Percentiles rank a stretch among this genome's conserved stretches.
Evolutionary conservation across 305 asterid genomes (phyloP).

Genomic region (Rubia peregrina): DNA sequence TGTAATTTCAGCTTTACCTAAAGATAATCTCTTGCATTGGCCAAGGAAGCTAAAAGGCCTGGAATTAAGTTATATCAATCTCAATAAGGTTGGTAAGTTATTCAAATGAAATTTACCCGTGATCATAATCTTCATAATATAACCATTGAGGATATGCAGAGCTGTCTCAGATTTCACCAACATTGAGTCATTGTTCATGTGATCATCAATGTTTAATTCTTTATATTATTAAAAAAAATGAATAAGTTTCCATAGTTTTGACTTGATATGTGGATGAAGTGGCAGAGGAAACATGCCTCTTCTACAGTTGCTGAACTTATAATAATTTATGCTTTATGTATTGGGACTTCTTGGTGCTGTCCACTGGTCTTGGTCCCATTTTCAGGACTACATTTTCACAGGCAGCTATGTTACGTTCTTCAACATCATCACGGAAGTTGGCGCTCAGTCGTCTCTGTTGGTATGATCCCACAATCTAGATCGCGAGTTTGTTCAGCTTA

Average conservation of each 20-base stretch:
- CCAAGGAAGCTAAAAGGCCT: not conserved
- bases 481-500: too few species aligned
- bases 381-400: too few species aligned
- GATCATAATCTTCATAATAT: not conserved
- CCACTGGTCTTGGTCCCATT: not conserved
- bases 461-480: too few species aligned
- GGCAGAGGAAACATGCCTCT: constrained; percentile 95
- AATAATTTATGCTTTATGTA: not conserved
- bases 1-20: not conserved
- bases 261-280: constrained; percentile 86
- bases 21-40: not conserved
- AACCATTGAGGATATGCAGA: not conserved
- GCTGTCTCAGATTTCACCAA: not conserved
- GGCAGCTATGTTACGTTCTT: too few species aligned
- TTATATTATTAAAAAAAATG: not conserved
- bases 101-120: not conserved
- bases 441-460: too few species aligned
- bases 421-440: too few species aligned
- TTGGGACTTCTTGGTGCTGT: not conserved
- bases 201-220: not conserved
- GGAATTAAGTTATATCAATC: not conserved
- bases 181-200: not conserved
- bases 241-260: constrained; percentile 35
- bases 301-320: constrained; percentile 53
- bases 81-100: not conserved